Base-by-base conservation (phyloP, 2,329 filamentous ascomycete genomes). In the Camillea tinctor region DNA sequence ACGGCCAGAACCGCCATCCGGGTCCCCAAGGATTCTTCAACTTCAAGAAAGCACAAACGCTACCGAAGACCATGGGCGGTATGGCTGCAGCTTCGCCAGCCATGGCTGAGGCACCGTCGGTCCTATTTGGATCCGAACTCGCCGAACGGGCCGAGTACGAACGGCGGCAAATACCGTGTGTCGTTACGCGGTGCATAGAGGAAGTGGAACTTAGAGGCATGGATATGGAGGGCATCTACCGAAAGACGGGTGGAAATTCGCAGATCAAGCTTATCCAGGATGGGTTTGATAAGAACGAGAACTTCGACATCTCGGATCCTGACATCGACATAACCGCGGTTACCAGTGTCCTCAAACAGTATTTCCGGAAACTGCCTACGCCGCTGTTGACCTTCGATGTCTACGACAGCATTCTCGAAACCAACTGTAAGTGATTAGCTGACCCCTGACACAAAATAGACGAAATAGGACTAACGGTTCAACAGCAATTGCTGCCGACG, bases 191-290 rank as follows among this genome's bases (percentile, higher is more conserved):
- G 53, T 99, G 95, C 76, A 96, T 99, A 67, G 92, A 97, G 73
- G 94, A 99, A 77, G 95, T 99, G 48, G 95, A 99, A 75, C 80
- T 95, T 21, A 88, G 95, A 73, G 95, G 94, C 76, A 97, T 99
- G 92, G 93, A 98, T 70, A 86, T 96, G 68, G 95, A 98, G 78
- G 95, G 95, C 64, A 96, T 99, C 69, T 99, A 99, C 79, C 88
- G 95, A 71, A 99, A 99, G 82, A 97, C 93, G 55, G 95, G 95
- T 59, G 95, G 93, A 66, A 93, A 90, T 69, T 92, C 91, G 8
- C 92, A 96, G 74, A 90, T 97, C 73, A 96, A 96, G 75, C 83
- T 86, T 70, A 91, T 99, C 68, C 92, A 94, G 71, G 91, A 93
- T 66, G 93, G 93, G 13, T 98, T 99, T 73, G 93, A 97, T 74